Evolutionary conservation across 768 basidiomycete genomes (phyloP).

Genomic region (Rhodotorula kratochvilovae): DNA sequence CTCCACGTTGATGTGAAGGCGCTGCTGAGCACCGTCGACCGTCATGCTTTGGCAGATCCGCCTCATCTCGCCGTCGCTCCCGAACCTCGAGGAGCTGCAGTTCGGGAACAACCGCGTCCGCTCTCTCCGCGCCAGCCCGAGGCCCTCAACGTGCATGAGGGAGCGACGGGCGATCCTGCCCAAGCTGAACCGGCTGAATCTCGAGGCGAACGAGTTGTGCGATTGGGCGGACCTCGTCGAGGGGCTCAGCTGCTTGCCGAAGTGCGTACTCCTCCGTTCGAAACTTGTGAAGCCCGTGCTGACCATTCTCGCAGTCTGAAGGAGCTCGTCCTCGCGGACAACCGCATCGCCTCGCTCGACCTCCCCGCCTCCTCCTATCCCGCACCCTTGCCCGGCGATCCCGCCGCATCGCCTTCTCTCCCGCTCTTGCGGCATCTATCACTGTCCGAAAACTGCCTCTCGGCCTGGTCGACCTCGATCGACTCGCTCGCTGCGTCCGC

Average conservation of each 20-base stretch:
- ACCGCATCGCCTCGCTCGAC: slow-evolving; percentile 55
- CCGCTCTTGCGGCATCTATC: slow-evolving; percentile 54
- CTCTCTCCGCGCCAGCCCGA: slow-evolving; percentile 35
- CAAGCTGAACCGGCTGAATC: slow-evolving; percentile 57
- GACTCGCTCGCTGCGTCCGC: slow-evolving; percentile 54
- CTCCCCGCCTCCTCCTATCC: slow-evolving; percentile 57
- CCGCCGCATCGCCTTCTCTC: background rate
- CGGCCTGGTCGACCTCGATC: slow-evolving; percentile 57
- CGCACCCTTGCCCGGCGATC: background rate
- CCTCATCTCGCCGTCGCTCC: slow-evolving; percentile 44
- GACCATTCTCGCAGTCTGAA: slow-evolving; percentile 54
- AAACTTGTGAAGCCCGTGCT: background rate
- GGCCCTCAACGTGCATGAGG: background rate
- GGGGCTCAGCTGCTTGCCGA: slow-evolving; percentile 19
- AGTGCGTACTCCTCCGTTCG: slow-evolving; percentile 17
- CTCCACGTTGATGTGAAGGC: background rate
- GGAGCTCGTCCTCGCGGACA: slow-evolving; percentile 64
- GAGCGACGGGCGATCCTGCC: slow-evolving; percentile 16
- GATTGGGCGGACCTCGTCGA: slow-evolving; percentile 53
- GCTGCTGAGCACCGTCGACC: background rate
- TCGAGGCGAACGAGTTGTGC: slow-evolving; percentile 63
- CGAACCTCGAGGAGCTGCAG: slow-evolving; percentile 53
- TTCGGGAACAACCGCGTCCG: slow-evolving; percentile 64
- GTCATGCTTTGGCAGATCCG: slow-evolving; percentile 36
- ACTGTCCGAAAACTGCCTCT: slow-evolving; percentile 60